phyloP scores from a whole-genome alignment of 257 asterid genomes.

The Nicotiana paniculata region DNA sequence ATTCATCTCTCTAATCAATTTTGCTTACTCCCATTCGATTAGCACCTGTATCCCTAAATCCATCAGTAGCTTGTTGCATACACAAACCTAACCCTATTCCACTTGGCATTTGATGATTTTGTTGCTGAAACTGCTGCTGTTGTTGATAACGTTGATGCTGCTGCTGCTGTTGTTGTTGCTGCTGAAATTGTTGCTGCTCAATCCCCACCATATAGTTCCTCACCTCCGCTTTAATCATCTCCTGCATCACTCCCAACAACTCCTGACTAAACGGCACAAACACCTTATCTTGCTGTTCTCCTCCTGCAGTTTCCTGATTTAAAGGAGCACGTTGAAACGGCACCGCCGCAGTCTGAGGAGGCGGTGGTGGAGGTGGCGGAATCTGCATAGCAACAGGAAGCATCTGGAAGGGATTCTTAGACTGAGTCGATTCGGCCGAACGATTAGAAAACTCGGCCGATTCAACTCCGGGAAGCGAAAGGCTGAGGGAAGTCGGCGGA shows the following conservation, averaged over 20 bases:
- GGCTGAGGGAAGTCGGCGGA: constrained; percentile 67
- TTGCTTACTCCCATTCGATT: constrained; percentile 58
- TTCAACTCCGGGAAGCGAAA: constrained; percentile 75
- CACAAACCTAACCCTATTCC: constrained; percentile 42
- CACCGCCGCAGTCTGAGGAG: neutral
- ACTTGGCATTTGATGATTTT: constrained; percentile 24
- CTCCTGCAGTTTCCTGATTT: constrained; percentile 9
- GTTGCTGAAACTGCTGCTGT: constrained; percentile 22
- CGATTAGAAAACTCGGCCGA: constrained; percentile 19
- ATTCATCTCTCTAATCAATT: constrained; percentile 27
- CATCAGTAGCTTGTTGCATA: constrained; percentile 57
- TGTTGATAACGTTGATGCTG: constrained; percentile 21
- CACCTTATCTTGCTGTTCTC: constrained; percentile 28
- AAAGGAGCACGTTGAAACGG: constrained; percentile 7
- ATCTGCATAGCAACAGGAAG: constrained; percentile 9
- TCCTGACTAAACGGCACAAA: constrained; percentile 54
- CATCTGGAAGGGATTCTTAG: constrained; percentile 16
- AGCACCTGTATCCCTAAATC: constrained; percentile 51
- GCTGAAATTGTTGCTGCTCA: constrained; percentile 25
- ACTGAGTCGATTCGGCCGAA: constrained; percentile 21
- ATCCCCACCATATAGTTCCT: constrained; percentile 61
- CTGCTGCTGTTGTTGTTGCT: neutral
- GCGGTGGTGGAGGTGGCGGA: constrained; percentile 13
- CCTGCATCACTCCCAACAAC: constrained; percentile 74
- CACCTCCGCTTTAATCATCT: constrained; percentile 78